Evolutionary conservation across 2,329 filamentous ascomycete genomes (phyloP).

Genomic region (Monosporascus sp.): DNA sequence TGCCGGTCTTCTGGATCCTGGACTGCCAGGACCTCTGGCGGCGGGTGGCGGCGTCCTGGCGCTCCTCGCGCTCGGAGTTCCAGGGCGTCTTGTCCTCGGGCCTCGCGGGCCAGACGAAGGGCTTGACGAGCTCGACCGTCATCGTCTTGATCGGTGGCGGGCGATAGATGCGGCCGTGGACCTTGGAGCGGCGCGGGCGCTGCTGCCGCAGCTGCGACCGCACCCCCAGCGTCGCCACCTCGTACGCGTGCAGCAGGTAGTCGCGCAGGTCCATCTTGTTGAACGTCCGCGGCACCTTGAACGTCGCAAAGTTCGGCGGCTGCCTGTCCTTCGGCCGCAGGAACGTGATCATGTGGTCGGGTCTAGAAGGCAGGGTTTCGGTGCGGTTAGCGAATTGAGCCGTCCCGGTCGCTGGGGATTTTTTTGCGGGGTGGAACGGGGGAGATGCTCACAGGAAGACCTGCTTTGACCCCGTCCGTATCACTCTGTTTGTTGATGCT

Average conservation of each 20-base stretch:
- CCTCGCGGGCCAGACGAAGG: constrained; percentile 80
- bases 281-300: constrained; percentile 84
- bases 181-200: constrained; percentile 42
- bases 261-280: constrained; percentile 96
- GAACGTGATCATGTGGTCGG: constrained; percentile 74
- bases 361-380: constrained; percentile 44
- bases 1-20: constrained; percentile 23
- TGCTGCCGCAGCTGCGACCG: constrained; percentile 75
- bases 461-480: constrained; percentile 24
- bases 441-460: constrained; percentile 24
- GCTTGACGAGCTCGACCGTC: constrained; percentile 82
- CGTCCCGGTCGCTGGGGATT: no score
- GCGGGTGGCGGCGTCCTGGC: constrained; percentile 40
- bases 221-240: constrained; percentile 64
- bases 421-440: not conserved
- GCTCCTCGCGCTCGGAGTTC: constrained; percentile 56
- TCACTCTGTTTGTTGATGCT: constrained; percentile 9
- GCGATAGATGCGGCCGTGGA: constrained; percentile 58
- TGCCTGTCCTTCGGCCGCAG: constrained; percentile 63
- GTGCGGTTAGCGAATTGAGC: constrained; percentile 1
- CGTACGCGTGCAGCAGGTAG: constrained; percentile 86
- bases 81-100: constrained; percentile 55
- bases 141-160: constrained; percentile 79
- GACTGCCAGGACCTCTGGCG: constrained; percentile 29
- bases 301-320: constrained; percentile 74